These are phyloP conservation scores for Juglanconis oblonga DNA, from an alignment of 2,329 filamentous ascomycete genomes.

Conservation along the genomic window DNA sequence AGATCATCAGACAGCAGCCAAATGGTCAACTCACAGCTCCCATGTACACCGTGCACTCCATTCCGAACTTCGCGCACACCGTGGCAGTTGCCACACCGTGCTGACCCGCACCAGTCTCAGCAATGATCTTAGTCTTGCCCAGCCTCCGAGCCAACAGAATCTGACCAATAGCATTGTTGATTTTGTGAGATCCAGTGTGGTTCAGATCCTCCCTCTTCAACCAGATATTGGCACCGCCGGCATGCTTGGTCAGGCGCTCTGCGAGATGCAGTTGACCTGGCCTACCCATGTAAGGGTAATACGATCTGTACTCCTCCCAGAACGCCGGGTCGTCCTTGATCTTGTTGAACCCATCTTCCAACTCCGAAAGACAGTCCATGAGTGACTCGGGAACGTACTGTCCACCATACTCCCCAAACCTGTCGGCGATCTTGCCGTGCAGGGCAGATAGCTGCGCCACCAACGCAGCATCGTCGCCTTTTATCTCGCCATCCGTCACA, in stretches of 20 bases:
- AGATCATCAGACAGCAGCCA: background rate
- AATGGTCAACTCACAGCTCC: conserved; percentile 57
- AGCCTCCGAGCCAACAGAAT: conserved; percentile 80
- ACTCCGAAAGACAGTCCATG: conserved; percentile 91
- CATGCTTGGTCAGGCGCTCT: conserved; percentile 81
- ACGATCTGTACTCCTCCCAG: conserved; percentile 94
- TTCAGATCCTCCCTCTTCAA: conserved; percentile 97
- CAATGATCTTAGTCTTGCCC: conserved; percentile 96
- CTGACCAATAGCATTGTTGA: conserved; percentile 97
- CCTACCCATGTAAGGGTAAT: conserved; percentile 96
- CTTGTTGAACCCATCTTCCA: conserved; percentile 86
- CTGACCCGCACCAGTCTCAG: conserved; percentile 95
- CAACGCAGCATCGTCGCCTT: conserved; percentile 47
- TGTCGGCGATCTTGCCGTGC: conserved; percentile 75
- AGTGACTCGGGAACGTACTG: conserved; percentile 97
- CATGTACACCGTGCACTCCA: conserved; percentile 99
- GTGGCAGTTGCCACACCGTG: conserved; percentile 97
- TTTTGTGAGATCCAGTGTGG: conserved; percentile 98
- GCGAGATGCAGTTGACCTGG: conserved; percentile 90
- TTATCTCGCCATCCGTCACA: conserved; percentile 50
- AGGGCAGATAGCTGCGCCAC: conserved; percentile 83
- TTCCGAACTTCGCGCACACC: conserved; percentile 95
- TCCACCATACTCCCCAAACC: conserved; percentile 94
- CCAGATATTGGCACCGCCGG: conserved; percentile 94
- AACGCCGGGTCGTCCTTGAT: conserved; percentile 85